Evolutionary conservation across 345 rosid species (phyloP), one percentile per base, ranked within the genome.

Genomic region (Acer saccharum): DNA sequence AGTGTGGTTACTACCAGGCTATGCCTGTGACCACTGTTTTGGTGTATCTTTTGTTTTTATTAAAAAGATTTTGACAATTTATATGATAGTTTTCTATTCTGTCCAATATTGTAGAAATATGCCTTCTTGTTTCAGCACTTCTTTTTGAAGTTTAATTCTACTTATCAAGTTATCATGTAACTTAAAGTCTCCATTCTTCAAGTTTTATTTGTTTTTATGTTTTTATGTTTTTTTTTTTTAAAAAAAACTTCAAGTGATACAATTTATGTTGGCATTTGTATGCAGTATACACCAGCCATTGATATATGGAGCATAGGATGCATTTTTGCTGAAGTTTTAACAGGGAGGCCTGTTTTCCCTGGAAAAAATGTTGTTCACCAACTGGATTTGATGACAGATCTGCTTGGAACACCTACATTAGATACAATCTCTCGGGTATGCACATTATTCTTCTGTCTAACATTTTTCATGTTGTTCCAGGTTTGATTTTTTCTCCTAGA

Each of bases 301-400:
- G 98, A 95, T 79, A 89, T 95, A 73, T 95, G 98, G 98, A 90
- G 98, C 80, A 95, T 95, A 82, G 98, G 98, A 72, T 93, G 98
- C 88, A 95, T 95, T 81, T 95, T 95, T 76, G 98, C 97, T 20
- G 98, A 95, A 79, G 97, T 95, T 64, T 82, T 93, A 78, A 89
- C 87, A 13, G 98, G 98, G 75, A 91, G 88, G 74, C 98, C 98
- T 13, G 86, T 95, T 71, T 95, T 93, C 85, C 98, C 98, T 75
- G 98, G 98, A 18, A 95, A 95, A 83, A 93, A 95, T 81, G 98
- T 93, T n/a, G 97, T 92, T 76, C 98, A 93, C 79, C 98, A 93
- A 87, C 87, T 95, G 67, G 98, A 95, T 84, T 87, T 95, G 73
- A 95, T 95, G 93, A 95, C 98, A 10, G 98, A 95, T 87, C 87